Evolutionary conservation across 306 rosid species (phyloP).

Genomic region (Senna siamea): DNA sequence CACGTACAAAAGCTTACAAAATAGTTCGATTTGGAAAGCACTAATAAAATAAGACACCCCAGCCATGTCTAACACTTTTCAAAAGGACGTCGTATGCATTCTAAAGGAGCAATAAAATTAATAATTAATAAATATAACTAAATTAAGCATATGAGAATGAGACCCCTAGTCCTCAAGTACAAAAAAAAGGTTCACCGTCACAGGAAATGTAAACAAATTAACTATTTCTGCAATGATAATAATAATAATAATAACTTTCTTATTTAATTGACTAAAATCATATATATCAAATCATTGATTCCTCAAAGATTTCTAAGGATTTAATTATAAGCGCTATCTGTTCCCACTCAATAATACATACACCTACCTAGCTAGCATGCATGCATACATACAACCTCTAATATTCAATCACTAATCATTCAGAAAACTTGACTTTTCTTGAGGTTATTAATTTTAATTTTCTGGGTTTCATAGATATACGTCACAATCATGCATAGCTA

Average conservation of each 20-base stretch:
- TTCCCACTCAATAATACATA: too few species aligned
- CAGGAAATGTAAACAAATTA: background rate
- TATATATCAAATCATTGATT: background rate
- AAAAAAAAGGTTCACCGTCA: background rate
- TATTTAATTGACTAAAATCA: background rate
- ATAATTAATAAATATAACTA: background rate
- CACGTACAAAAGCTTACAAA: constrained; percentile 54
- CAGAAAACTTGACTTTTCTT: background rate
- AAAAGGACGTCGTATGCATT: constrained; percentile 36
- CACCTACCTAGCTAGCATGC: too few species aligned
- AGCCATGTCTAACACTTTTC: constrained; percentile 29
- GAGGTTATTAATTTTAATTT: too few species aligned
- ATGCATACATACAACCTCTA: too few species aligned
- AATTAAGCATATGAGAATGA: background rate
- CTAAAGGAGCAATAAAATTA: background rate
- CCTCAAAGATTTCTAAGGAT: background rate
- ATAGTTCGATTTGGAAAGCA: constrained; percentile 37
- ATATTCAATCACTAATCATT: background rate
- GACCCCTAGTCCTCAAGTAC: background rate
- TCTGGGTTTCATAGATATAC: background rate
- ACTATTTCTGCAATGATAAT: background rate
- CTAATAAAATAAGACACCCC: constrained; percentile 37
- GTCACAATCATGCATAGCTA: constrained; percentile 27
- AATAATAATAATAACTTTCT: background rate
- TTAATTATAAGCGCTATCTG: too few species aligned